Base-by-base conservation (phyloP, 2,329 filamentous ascomycete species). In the Stagonosporopsis cucurbitacearum region DNA sequence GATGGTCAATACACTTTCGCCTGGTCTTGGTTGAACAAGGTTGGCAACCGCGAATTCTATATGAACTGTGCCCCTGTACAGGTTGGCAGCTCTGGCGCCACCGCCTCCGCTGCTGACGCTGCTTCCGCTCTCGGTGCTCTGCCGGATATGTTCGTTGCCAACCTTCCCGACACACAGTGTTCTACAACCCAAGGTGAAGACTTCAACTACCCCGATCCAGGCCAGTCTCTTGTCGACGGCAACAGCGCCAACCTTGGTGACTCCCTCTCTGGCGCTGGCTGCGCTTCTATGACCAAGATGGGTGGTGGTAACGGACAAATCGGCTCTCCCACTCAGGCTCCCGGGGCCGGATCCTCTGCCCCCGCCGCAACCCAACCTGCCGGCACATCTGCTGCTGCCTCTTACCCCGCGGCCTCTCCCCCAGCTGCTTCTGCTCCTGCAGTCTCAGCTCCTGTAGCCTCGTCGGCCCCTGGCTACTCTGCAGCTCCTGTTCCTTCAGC, bases 11-110 rank as follows among this genome's bases (percentile, higher is more conserved):
- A 91, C 45, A 90, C 88, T 0, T 81, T 98, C 4, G 91, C 91
- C 0, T 98, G 93, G 92, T 92, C 92, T 0, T 98, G 95, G 95
- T 86, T 96, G 77, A 98, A 98, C 77, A 89, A 89, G 57, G 70
- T 96, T 9, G 95, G 95, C 2, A 96, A 96, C 79, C 88, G 93
- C 1, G 95, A 98, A 73, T 92, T 96, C 83, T 97, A 98, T 82
- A 96, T 96, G 92, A 96, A 96, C 83, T 99, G 94, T 66, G 91
- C 89, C 0, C 86, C 91, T 0, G 75, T 96, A 43, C 83, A 81
- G 0, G 81, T 98, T 22, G 85, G 84, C 0, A 78, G 75, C 4
- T 77, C 78, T 20, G 72, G 75, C 49, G 67, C 85, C 52, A 75
- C 55, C 13, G 61, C 57, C 6, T 63, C 65, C 1, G 37, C 63